phyloP scores from a whole-genome alignment of 768 basidiomycete genomes.

The Infundibulicybe gibba region DNA sequence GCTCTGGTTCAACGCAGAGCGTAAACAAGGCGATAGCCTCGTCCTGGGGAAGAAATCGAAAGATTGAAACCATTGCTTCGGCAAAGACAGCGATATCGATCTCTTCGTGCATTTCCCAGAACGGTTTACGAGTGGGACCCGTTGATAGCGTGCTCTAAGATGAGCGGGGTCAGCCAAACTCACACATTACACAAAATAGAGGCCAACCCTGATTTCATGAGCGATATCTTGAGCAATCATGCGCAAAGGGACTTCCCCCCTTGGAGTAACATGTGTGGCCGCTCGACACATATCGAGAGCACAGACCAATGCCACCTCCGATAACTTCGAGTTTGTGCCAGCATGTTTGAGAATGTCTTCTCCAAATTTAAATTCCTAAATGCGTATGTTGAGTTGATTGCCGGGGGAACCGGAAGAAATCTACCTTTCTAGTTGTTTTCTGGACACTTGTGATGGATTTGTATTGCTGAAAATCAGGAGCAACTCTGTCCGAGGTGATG shows the following conservation, averaged over 20 bases:
- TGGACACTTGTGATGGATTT: constrained; percentile 22
- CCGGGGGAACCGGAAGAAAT: background rate
- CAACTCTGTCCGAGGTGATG: constrained; percentile 70
- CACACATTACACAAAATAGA: background rate
- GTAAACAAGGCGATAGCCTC: constrained; percentile 60
- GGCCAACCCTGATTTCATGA: constrained; percentile 71
- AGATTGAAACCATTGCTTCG: constrained; percentile 70
- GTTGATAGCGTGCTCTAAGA: constrained; percentile 27
- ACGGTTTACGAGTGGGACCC: constrained; percentile 46
- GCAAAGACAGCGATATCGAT: constrained; percentile 76
- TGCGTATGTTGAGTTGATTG: constrained; percentile 1
- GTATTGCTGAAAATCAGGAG: constrained; percentile 44
- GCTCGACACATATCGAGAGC: constrained; percentile 77
- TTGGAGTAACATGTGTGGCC: constrained; percentile 46
- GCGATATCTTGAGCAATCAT: constrained; percentile 69
- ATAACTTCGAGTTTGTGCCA: constrained; percentile 47
- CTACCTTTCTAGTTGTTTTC: constrained; percentile 36
- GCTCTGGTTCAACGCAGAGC: constrained; percentile 68
- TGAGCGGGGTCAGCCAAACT: background rate
- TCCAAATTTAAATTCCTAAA: constrained; percentile 53
- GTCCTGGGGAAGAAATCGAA: constrained; percentile 62
- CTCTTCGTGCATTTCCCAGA: constrained; percentile 70
- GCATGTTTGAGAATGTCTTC: constrained; percentile 63
- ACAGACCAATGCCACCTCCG: constrained; percentile 68
- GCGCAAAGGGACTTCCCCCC: constrained; percentile 60